Conservation (phyloP, 768 basidiomycete genomes). For the Lyophyllum shimeji region DNA sequence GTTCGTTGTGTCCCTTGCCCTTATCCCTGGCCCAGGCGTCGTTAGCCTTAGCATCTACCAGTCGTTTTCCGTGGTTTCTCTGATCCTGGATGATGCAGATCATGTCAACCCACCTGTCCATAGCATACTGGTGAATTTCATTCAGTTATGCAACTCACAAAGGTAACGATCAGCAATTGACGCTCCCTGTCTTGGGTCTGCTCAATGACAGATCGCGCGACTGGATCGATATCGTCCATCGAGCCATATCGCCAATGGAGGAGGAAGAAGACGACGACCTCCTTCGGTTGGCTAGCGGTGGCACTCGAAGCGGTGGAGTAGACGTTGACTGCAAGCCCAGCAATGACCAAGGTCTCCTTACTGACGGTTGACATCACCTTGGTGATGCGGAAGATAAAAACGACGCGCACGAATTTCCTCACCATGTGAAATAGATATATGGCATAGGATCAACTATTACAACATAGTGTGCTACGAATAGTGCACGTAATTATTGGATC, state of each 20-base stretch:
- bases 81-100: slow-evolving; percentile 35
- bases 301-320: slow-evolving; percentile 23
- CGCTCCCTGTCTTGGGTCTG: slow-evolving; percentile 10
- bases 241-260: slow-evolving; percentile 42
- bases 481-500: slow-evolving; percentile 13
- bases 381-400: not conserved
- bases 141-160: too few relatives aligned
- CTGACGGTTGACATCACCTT: slow-evolving; percentile 6
- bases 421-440: not conserved
- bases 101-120: not conserved
- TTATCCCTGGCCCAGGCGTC: slow-evolving; percentile 31
- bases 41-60: slow-evolving; percentile 32
- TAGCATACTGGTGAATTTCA: not conserved
- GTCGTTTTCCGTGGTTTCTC: slow-evolving; percentile 43
- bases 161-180: slow-evolving; percentile 35
- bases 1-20: slow-evolving; percentile 27
- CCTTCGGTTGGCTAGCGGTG: slow-evolving; percentile 1
- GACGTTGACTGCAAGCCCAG: slow-evolving; percentile 36
- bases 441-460: slow-evolving; percentile 1
- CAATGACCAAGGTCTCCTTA: slow-evolving; percentile 29
- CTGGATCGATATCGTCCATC: slow-evolving; percentile 24
- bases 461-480: slow-evolving; percentile 8
- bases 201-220: slow-evolving; percentile 25
- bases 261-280: slow-evolving; percentile 37
- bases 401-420: not conserved